Conservation (phyloP, 2,329 filamentous ascomycete genomes). For the Fusarium longipes region DNA sequence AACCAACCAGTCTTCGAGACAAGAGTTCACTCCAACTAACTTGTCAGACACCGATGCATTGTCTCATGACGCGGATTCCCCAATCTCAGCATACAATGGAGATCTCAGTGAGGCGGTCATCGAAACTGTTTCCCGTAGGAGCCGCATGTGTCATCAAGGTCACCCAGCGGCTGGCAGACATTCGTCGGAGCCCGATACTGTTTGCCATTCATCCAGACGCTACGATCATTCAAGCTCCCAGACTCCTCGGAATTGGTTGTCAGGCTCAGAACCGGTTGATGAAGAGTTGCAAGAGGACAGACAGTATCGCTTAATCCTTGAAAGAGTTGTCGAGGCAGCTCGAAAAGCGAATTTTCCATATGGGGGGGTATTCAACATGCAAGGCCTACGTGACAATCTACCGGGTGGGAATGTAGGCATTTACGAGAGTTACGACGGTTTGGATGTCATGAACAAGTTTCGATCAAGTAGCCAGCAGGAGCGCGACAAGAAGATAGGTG, state of each 20-base stretch:
- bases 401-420: neutral
- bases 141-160: slow-evolving; percentile 2
- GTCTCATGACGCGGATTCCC: neutral
- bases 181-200: neutral
- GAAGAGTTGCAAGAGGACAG: neutral
- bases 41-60: neutral
- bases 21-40: slow-evolving; percentile 2
- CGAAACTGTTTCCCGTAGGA: slow-evolving; percentile 3
- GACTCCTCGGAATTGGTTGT: too few relatives aligned
- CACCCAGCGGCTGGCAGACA: neutral
- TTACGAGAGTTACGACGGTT: slow-evolving; percentile 28
- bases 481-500: slow-evolving; percentile 41
- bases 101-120: neutral
- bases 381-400: slow-evolving; percentile 11
- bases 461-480: slow-evolving; percentile 35
- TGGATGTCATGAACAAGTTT: slow-evolving; percentile 24
- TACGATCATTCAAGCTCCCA: neutral
- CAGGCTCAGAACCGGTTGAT: neutral
- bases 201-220: neutral
- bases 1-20: neutral
- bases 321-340: slow-evolving; percentile 21
- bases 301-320: slow-evolving; percentile 13
- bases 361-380: slow-evolving; percentile 22
- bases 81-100: rapidly evolving
- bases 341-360: slow-evolving; percentile 23